A percentile compares a stretch with the other conserved stretches of the same genome.
Conservation (phyloP, 1,139 yeast species). For the Debaryomyces coudertii region DNA sequence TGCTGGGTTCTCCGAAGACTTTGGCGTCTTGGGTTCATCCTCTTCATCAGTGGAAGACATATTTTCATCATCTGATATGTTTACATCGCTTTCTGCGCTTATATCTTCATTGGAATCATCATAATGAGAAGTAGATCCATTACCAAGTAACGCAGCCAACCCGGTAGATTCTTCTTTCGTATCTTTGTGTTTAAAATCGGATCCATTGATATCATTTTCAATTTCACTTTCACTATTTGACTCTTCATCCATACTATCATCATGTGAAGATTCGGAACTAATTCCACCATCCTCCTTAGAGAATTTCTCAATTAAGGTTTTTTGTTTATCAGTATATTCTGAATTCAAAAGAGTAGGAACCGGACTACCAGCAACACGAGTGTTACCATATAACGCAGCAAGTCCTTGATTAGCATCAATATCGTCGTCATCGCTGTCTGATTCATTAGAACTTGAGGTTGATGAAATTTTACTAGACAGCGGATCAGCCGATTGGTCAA, state of each 20-base stretch:
- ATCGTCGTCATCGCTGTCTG: constrained; percentile 16
- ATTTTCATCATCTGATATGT: constrained; percentile 22
- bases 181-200: constrained; percentile 1
- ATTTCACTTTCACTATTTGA: constrained; percentile 3
- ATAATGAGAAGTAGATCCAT: constrained; percentile 14
- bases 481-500: constrained; percentile 31
- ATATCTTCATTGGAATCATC: constrained; percentile 17
- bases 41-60: constrained; percentile 30
- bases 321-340: constrained; percentile 43
- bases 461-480: not conserved
- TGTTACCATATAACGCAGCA: constrained; percentile 36
- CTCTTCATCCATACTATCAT: constrained; percentile 2
- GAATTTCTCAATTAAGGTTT: constrained; percentile 30
- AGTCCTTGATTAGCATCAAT: constrained; percentile 30
- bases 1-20: constrained; percentile 18
- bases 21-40: constrained; percentile 34
- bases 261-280: constrained; percentile 28
- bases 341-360: constrained; percentile 6
- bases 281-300: constrained; percentile 18
- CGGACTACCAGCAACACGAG: constrained; percentile 12
- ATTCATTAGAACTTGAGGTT: constrained; percentile 2
- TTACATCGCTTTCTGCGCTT: constrained; percentile 22
- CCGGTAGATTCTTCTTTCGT: constrained; percentile 19
- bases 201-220: not conserved
- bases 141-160: constrained; percentile 26